Percentiles rank a stretch among this genome's conserved stretches.
Evolutionary conservation across 164 flowering plant species (phyloP).

Genomic region (Vitis rotundifolia): DNA sequence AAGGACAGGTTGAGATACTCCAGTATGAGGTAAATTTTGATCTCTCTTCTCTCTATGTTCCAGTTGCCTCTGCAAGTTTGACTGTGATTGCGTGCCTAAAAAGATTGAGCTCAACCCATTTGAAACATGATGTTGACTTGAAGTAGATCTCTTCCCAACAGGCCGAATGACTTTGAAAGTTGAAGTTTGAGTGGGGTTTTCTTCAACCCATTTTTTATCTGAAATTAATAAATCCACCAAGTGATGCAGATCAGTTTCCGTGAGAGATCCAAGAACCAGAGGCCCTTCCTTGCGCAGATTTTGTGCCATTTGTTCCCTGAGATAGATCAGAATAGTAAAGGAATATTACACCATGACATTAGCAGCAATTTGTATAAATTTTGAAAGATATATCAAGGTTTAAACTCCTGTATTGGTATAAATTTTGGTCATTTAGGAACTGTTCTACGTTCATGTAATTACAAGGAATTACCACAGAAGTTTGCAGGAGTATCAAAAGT

Average conservation of each 20-base stretch:
- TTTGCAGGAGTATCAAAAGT: too few relatives aligned
- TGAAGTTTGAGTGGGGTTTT: constrained; percentile 29
- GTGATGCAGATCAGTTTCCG: constrained; percentile 34
- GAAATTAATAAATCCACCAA: constrained; percentile 59
- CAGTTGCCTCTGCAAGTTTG: constrained; percentile 14
- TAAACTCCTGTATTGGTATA: too few relatives aligned
- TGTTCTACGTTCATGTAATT: too few relatives aligned
- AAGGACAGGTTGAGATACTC: constrained; percentile 11
- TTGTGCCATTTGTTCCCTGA: constrained; percentile 58
- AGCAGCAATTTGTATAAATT: neutral
- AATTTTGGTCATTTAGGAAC: too few relatives aligned
- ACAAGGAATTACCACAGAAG: too few relatives aligned
- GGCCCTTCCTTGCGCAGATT: constrained; percentile 61
- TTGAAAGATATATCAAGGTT: neutral
- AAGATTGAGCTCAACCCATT: constrained; percentile 58
- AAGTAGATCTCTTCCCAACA: constrained; percentile 12
- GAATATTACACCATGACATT: neutral
- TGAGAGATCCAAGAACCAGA: constrained; percentile 38
- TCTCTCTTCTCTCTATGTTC: constrained; percentile 22
- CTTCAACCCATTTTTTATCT: constrained; percentile 78
- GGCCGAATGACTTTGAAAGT: constrained; percentile 47
- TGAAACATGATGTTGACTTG: constrained; percentile 22
- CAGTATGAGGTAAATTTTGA: constrained; percentile 20
- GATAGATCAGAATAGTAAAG: constrained; percentile 9
- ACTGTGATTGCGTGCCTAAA: constrained; percentile 11